These are phyloP conservation scores for Pichia sp. DNA, from an alignment of 1,139 yeast genomes.

Conservation along the genomic window DNA sequence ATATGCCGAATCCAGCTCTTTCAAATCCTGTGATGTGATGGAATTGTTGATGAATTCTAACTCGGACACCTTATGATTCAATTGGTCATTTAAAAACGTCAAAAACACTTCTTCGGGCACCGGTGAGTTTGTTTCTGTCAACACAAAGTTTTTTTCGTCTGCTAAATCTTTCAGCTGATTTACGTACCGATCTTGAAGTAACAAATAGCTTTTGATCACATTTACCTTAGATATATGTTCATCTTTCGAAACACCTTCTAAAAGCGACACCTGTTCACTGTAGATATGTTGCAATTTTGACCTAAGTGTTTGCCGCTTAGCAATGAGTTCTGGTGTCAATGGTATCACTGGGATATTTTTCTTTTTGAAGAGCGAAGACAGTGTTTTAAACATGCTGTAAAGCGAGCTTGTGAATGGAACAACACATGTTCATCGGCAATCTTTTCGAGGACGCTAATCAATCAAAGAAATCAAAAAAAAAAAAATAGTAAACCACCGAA, in stretches of 20 bases:
- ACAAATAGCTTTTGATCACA: slow-evolving; percentile 6
- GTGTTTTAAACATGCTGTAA: slow-evolving; percentile 8
- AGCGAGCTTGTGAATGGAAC: too few relatives aligned
- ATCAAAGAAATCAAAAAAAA: too few relatives aligned
- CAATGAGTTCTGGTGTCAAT: slow-evolving; percentile 11
- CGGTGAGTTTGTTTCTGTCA: not conserved
- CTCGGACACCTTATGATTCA: slow-evolving; percentile 15
- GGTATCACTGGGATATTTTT: slow-evolving; percentile 1
- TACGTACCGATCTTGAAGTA: slow-evolving; percentile 3
- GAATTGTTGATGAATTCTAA: slow-evolving; percentile 14
- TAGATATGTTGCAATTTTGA: slow-evolving; percentile 8
- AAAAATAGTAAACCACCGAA: too few relatives aligned
- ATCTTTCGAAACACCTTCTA: slow-evolving; percentile 1
- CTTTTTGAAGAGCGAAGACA: slow-evolving; percentile 7
- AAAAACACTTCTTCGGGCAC: slow-evolving; percentile 7
- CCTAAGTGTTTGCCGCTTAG: slow-evolving; percentile 7
- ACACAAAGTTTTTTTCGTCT: not conserved
- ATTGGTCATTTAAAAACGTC: slow-evolving; percentile 6
- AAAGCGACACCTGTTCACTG: slow-evolving; percentile 9
- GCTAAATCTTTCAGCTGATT: slow-evolving; percentile 1
- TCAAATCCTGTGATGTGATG: slow-evolving; percentile 13
- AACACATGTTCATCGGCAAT: too few relatives aligned
- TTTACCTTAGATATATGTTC: slow-evolving; percentile 1
- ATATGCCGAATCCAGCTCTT: slow-evolving; percentile 15
- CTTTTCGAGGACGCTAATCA: too few relatives aligned